Conservation (phyloP, 2,329 filamentous ascomycete genomes). For the Pestalotiopsis sp. region DNA sequence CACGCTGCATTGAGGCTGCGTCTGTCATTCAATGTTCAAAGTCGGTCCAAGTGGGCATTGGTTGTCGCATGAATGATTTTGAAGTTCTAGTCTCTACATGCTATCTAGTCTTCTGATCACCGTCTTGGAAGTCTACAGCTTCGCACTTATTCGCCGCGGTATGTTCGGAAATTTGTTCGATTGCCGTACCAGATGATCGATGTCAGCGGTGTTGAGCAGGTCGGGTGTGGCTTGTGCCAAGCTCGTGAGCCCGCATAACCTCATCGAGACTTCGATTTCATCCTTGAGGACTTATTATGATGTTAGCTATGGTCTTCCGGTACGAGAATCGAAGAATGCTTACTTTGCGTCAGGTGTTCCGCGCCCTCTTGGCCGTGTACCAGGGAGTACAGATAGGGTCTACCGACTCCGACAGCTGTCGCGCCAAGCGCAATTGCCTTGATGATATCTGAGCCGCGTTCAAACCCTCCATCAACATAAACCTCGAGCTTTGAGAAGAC, state of each 20-base stretch:
- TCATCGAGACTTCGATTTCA: conserved; percentile 48
- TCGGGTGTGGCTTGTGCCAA: conserved; percentile 42
- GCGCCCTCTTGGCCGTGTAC: conserved; percentile 56
- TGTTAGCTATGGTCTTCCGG: no score
- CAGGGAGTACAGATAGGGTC: conserved; percentile 45
- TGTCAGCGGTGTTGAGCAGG: conserved; percentile 45
- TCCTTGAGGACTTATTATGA: conserved; percentile 22
- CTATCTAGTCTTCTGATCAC: no score
- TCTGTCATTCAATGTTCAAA: no score
- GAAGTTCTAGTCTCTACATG: no score
- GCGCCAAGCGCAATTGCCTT: conserved; percentile 55
- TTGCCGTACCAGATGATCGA: conserved; percentile 46
- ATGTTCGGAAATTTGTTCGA: conserved; percentile 10
- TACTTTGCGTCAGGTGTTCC: conserved; percentile 55
- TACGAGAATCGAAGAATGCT: no score
- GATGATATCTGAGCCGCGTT: conserved; percentile 53
- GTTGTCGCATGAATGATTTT: not conserved
- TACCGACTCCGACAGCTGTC: conserved; percentile 52
- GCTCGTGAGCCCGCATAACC: conserved; percentile 43
- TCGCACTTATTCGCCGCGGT: not conserved
- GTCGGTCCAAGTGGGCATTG: not conserved
- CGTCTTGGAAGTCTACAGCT: not conserved
- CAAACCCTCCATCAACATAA: conserved; percentile 54
- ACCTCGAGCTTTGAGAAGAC: conserved; percentile 50
- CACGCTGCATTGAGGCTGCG: no score